These are phyloP conservation scores for Aspergillus sp. DNA, from an alignment of 2,329 filamentous ascomycete genomes.

Conservation along the genomic window DNA sequence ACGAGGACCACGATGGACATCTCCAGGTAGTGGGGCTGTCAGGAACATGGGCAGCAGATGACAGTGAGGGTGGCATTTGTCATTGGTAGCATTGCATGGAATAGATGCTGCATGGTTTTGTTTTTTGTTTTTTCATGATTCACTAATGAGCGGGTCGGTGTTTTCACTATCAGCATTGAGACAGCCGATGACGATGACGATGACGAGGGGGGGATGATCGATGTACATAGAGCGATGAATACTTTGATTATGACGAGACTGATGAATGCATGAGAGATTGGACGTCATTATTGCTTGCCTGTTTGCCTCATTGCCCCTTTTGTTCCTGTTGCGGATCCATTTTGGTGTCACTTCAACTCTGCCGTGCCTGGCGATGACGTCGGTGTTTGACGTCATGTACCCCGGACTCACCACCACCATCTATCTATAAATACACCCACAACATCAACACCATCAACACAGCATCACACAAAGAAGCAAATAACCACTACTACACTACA, in stretches of 20 bases:
- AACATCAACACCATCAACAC: not conserved
- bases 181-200: not conserved
- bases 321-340: not conserved
- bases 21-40: constrained; percentile 70
- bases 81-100: constrained; percentile 47
- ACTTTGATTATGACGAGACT: not conserved
- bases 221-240: constrained; percentile 1
- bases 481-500: too few species aligned
- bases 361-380: constrained; percentile 1
- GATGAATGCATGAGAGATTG: not conserved
- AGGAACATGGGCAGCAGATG: constrained; percentile 85
- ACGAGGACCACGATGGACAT: constrained; percentile 56
- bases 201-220: not conserved
- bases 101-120: not conserved
- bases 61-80: constrained; percentile 67
- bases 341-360: too few species aligned
- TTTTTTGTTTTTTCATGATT: not conserved
- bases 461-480: not conserved
- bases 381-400: not conserved
- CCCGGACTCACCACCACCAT: not conserved
- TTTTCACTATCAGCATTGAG: not conserved
- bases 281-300: not conserved
- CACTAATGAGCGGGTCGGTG: not conserved
- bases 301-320: not conserved
- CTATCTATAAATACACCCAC: not conserved